These are phyloP conservation scores for Isoetes taiwanensis DNA, from an alignment of 75 land plant species.

Conservation along the genomic window DNA sequence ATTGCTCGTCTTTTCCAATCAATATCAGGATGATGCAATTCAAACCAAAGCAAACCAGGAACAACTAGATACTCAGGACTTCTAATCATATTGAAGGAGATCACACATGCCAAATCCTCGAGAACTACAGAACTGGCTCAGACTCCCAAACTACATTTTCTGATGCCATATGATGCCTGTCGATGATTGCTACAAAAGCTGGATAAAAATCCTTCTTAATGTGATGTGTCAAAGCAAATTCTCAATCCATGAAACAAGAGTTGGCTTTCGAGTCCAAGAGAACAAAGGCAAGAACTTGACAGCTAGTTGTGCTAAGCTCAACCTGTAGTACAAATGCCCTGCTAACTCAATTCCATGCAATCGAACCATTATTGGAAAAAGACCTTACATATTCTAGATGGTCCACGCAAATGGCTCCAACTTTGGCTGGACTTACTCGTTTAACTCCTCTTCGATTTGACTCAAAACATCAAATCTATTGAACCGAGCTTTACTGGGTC, in stretches of 20 bases:
- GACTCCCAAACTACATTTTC: neutral
- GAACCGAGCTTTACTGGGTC: neutral
- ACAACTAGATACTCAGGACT: neutral
- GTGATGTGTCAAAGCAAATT: neutral
- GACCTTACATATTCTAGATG: no score
- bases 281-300: neutral
- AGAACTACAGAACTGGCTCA: neutral
- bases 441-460: neutral
- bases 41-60: neutral
- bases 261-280: neutral
- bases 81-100: neutral
- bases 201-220: no score
- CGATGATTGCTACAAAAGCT: no score
- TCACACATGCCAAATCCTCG: neutral
- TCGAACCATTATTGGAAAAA: no score
- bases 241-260: neutral
- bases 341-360: no score
- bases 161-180: neutral
- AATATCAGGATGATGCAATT: neutral
- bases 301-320: neutral
- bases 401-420: no score
- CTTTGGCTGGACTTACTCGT: no score
- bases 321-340: no score
- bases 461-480: neutral
- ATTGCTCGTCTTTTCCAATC: neutral